These are phyloP conservation scores for Dendrobium huoshanense DNA, from an alignment of 106 monocot genomes.

Conservation along the genomic window DNA sequence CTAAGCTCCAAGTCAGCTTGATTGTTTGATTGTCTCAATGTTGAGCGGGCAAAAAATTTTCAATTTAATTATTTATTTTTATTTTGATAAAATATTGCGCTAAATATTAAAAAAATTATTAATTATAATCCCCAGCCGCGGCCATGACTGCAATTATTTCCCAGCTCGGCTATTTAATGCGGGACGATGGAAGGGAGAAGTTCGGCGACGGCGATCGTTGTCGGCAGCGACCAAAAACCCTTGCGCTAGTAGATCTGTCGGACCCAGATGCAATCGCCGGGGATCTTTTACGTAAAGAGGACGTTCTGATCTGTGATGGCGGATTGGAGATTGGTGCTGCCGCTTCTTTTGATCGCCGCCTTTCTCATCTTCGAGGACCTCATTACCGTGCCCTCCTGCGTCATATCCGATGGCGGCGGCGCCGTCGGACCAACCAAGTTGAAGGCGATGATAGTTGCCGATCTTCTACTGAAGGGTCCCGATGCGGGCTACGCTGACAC, in stretches of 20 bases:
- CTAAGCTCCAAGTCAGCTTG: too few relatives aligned
- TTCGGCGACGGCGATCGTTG: background rate
- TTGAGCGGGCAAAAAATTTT: too few relatives aligned
- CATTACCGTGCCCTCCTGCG: slow-evolving; percentile 24
- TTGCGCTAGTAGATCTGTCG: background rate
- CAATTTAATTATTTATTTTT: too few relatives aligned
- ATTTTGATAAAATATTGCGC: too few relatives aligned
- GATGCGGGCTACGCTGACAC: slow-evolving; percentile 19
- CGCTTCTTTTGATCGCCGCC: slow-evolving; percentile 23
- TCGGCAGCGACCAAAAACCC: background rate
- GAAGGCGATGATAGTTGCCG: slow-evolving; percentile 52
- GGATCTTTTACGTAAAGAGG: background rate
- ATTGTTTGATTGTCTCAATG: too few relatives aligned
- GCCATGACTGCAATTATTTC: too few relatives aligned
- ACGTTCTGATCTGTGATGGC: slow-evolving; percentile 8
- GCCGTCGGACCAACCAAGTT: slow-evolving; percentile 13
- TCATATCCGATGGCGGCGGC: slow-evolving; percentile 5
- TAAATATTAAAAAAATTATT: too few relatives aligned
- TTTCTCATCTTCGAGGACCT: slow-evolving; percentile 18
- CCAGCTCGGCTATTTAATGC: background rate
- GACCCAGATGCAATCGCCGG: background rate
- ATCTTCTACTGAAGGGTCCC: slow-evolving; percentile 38
- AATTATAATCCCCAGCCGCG: too few relatives aligned
- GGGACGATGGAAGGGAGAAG: background rate
- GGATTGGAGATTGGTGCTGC: slow-evolving; percentile 15